Evolutionary conservation across 768 basidiomycete genomes (phyloP).

Genomic region (Tricholoma furcatifolium): DNA sequence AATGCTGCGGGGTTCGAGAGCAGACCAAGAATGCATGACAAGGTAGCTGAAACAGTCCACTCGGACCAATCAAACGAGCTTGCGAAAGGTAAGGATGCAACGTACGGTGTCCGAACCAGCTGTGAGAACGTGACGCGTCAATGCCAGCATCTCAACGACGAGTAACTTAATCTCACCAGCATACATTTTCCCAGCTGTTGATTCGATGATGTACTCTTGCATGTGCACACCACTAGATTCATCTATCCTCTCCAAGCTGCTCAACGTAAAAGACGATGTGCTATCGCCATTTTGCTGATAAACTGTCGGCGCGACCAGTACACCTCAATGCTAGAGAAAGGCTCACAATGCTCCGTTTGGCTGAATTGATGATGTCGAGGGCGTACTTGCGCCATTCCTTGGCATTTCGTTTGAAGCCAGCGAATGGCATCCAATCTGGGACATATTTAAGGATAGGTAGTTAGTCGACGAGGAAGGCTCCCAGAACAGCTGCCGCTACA

Average conservation of each 20-base stretch:
- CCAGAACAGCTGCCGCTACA: constrained; percentile 24
- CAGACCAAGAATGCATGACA: constrained; percentile 27
- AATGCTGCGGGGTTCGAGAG: constrained; percentile 26
- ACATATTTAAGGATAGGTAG: constrained; percentile 29
- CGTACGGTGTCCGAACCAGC: constrained; percentile 28
- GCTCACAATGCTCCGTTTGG: constrained; percentile 16
- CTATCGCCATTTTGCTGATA: constrained; percentile 17
- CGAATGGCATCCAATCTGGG: constrained; percentile 34
- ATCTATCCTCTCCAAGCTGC: constrained; percentile 17
- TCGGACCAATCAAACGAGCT: background rate
- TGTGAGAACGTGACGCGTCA: constrained; percentile 1
- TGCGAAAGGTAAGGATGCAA: background rate
- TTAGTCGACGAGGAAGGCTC: constrained; percentile 32
- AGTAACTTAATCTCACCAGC: constrained; percentile 15
- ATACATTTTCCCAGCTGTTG: constrained; percentile 24
- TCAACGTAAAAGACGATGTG: constrained; percentile 20
- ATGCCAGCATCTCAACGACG: background rate
- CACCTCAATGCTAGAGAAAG: no score
- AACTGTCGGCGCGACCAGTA: background rate
- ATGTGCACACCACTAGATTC: constrained; percentile 9
- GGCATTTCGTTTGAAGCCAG: constrained; percentile 33
- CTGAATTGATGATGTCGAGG: constrained; percentile 15
- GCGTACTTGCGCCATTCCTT: constrained; percentile 20
- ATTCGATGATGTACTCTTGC: constrained; percentile 19
- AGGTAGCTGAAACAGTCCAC: constrained; percentile 24